phyloP scores from a whole-genome alignment of 768 basidiomycete genomes.

The Naganishia vaughanmartiniae region DNA sequence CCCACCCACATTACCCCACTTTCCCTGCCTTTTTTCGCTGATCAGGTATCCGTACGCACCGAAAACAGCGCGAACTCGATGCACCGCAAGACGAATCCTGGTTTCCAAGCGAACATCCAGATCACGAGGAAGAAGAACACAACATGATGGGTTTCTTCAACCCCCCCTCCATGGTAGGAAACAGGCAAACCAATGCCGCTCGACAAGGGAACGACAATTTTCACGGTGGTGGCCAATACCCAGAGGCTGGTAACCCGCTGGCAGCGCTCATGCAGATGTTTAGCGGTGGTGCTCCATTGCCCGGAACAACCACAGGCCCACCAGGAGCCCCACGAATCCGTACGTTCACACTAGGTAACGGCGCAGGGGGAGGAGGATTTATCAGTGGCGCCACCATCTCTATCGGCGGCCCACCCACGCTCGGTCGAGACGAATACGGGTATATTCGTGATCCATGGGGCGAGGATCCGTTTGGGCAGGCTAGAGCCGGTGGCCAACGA shows the following conservation, averaged over 20 bases:
- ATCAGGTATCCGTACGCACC: not conserved
- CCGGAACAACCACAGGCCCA: not conserved
- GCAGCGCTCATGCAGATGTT: slow-evolving; percentile 14
- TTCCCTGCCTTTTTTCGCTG: not conserved
- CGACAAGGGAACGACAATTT: not conserved
- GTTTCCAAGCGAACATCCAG: not conserved
- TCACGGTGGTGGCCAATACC: not conserved
- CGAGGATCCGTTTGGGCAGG: not conserved
- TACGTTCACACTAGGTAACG: slow-evolving; percentile 40
- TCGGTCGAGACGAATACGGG: slow-evolving; percentile 29
- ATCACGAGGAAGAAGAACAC: slow-evolving; percentile 4
- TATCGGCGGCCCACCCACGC: slow-evolving; percentile 15
- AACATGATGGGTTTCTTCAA: slow-evolving; percentile 27
- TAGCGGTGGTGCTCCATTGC: not conserved
- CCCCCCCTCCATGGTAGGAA: slow-evolving; percentile 22
- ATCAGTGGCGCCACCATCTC: slow-evolving; percentile 35
- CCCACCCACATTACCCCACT: not conserved
- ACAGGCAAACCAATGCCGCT: slow-evolving; percentile 15
- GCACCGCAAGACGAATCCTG: slow-evolving; percentile 14
- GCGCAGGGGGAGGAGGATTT: slow-evolving; percentile 40
- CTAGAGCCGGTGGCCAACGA: slow-evolving; percentile 7
- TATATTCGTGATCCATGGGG: slow-evolving; percentile 32
- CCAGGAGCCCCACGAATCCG: slow-evolving; percentile 21
- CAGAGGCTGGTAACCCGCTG: not conserved
- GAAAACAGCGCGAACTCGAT: slow-evolving; percentile 22